Evolutionary conservation across 179 eudicot genomes (phyloP).

Genomic region (Beta lomatogona): DNA sequence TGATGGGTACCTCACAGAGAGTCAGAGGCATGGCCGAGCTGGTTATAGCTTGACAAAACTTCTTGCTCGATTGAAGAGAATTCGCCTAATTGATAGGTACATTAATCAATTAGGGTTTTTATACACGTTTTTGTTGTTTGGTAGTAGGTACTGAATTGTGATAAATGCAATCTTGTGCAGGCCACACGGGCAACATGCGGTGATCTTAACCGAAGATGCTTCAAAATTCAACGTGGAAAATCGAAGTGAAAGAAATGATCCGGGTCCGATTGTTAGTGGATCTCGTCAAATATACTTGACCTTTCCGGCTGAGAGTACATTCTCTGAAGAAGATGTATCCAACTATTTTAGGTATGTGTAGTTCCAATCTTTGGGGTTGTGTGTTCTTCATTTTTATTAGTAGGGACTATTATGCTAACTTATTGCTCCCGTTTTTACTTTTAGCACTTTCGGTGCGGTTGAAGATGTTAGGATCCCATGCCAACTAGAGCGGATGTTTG

Average conservation of each 20-base stretch:
- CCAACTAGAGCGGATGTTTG: constrained; percentile 68
- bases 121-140: not conserved
- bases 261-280: constrained; percentile 65
- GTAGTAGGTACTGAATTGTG: not conserved
- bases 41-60: constrained; percentile 93
- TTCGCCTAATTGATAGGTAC: constrained; percentile 75
- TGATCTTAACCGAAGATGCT: constrained; percentile 64
- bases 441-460: constrained; percentile 55
- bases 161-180: constrained; percentile 34
- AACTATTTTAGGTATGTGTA: constrained; percentile 65
- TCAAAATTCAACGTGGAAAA: constrained; percentile 45
- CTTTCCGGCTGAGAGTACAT: constrained; percentile 92
- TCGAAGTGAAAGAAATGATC: constrained; percentile 62
- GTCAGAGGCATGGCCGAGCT: constrained; percentile 87
- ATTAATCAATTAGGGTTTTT: not conserved
- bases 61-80: constrained; percentile 67
- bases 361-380: not conserved
- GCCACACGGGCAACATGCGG: constrained; percentile 65
- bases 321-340: constrained; percentile 78
- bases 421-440: constrained; percentile 3
- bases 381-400: not conserved
- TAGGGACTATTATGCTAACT: not conserved
- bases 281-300: constrained; percentile 90
- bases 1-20: constrained; percentile 89
- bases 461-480: constrained; percentile 71